Percentiles rank a stretch among this genome's conserved stretches.
Evolutionary conservation across 2,329 filamentous ascomycete genomes (phyloP).

Genomic region (Drechmeria coniospora): DNA sequence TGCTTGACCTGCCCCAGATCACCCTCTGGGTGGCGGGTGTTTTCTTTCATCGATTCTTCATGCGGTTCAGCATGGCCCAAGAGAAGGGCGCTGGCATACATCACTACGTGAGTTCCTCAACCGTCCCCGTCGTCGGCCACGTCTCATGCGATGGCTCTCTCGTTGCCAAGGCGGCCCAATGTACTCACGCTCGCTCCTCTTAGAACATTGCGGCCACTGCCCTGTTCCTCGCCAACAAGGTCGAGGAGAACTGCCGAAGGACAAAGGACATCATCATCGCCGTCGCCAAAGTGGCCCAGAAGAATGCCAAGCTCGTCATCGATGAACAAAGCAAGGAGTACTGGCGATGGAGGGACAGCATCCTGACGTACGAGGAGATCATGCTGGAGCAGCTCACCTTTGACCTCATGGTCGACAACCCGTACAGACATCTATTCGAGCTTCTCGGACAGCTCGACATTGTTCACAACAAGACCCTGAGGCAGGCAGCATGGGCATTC

Average conservation of each 20-base stretch:
- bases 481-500: constrained; percentile 85
- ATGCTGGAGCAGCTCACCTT: constrained; percentile 89
- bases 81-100: constrained; percentile 67
- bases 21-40: constrained; percentile 85
- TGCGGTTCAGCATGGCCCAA: constrained; percentile 70
- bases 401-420: constrained; percentile 79
- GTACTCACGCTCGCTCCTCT: constrained; percentile 5
- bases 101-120: constrained; percentile 57
- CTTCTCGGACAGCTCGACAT: constrained; percentile 59
- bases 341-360: constrained; percentile 93
- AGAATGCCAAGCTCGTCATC: constrained; percentile 76
- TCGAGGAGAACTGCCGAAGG: constrained; percentile 91
- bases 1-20: constrained; percentile 81
- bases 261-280: constrained; percentile 90
- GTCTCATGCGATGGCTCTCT: too few relatives aligned
- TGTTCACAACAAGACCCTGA: constrained; percentile 64
- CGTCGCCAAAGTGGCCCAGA: constrained; percentile 87
- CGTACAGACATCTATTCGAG: constrained; percentile 72
- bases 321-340: constrained; percentile 98
- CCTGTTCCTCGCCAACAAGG: constrained; percentile 89
- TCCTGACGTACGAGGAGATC: constrained; percentile 80
- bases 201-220: constrained; percentile 77
- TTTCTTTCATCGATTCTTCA: constrained; percentile 92
- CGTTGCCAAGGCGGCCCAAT: not conserved
- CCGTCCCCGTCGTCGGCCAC: not conserved